Evolutionary conservation across 1,139 yeast genomes (phyloP).

Genomic region (Candida dubliniensis): DNA sequence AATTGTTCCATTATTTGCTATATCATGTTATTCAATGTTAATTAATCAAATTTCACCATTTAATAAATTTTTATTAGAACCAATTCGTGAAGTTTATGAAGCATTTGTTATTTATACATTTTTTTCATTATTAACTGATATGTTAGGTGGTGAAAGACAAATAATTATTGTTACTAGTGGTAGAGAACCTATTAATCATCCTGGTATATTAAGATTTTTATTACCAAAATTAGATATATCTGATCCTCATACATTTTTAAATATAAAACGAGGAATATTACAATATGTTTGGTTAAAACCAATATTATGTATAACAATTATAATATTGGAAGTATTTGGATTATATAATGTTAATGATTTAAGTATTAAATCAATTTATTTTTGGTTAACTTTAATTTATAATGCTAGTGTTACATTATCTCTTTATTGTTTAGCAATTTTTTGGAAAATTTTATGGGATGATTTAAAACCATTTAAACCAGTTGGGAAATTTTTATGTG

Average conservation of each 20-base stretch:
- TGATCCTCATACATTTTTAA: conserved; percentile 77
- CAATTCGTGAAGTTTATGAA: conserved; percentile 86
- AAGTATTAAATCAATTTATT: conserved; percentile 49
- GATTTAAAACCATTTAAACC: conserved; percentile 84
- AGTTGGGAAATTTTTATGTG: conserved; percentile 89
- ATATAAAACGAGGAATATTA: conserved; percentile 78
- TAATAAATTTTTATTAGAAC: conserved; percentile 59
- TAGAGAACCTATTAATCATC: conserved; percentile 70
- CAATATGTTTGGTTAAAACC: conserved; percentile 98
- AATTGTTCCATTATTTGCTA: conserved; percentile 59
- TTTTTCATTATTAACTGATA: conserved; percentile 74
- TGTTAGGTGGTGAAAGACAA: conserved; percentile 89
- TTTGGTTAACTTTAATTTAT: conserved; percentile 71
- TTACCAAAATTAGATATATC: conserved; percentile 72
- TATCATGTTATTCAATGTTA: conserved; percentile 55
- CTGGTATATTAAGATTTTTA: conserved; percentile 53
- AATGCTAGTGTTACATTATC: conserved; percentile 81
- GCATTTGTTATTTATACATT: conserved; percentile 95
- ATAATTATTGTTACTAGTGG: conserved; percentile 76
- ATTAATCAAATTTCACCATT: conserved; percentile 37
- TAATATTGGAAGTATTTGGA: conserved; percentile 52
- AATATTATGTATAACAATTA: conserved; percentile 57
- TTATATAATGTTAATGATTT: conserved; percentile 53
- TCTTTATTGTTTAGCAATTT: conserved; percentile 79
- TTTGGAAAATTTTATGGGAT: conserved; percentile 82